Percentiles rank a stretch among this genome's conserved stretches.
Conservation (phyloP, 495 filamentous ascomycete species). For the Neurospora intermedia region DNA sequence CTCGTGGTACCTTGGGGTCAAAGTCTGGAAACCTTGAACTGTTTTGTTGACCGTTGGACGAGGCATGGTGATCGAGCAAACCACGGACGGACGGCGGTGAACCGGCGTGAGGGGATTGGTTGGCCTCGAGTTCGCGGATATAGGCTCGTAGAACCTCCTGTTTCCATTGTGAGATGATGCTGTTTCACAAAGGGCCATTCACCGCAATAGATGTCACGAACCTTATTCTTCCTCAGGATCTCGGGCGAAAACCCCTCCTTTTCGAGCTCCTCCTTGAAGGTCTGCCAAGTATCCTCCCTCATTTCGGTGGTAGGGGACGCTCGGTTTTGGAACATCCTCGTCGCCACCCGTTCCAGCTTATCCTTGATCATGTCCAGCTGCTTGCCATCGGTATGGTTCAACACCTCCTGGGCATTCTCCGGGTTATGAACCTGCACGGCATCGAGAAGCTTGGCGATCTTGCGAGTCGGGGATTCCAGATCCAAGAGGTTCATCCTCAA, state of each 20-base stretch:
- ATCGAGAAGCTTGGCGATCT: slow-evolving; percentile 37
- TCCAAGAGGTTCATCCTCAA: slow-evolving; percentile 27
- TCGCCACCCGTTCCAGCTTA: slow-evolving; percentile 42
- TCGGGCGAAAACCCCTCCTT: slow-evolving; percentile 41
- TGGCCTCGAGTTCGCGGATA: slow-evolving; percentile 41
- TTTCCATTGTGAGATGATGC: slow-evolving; percentile 1
- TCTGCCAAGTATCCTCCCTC: slow-evolving; percentile 41
- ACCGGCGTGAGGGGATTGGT: slow-evolving; percentile 21
- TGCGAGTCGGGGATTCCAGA: slow-evolving; percentile 29
- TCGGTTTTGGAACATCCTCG: slow-evolving; percentile 29
- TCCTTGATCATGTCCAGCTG: slow-evolving; percentile 33
- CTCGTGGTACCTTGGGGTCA: slow-evolving; percentile 3
- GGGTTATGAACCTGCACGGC: slow-evolving; percentile 34
- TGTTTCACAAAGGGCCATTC: neutral
- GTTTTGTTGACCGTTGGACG: slow-evolving; percentile 12
- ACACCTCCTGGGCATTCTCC: slow-evolving; percentile 18
- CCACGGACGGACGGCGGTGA: slow-evolving; percentile 31
- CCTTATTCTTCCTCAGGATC: slow-evolving; percentile 40
- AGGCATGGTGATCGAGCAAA: slow-evolving; percentile 16
- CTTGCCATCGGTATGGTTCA: slow-evolving; percentile 11
- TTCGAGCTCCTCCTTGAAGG: slow-evolving; percentile 42
- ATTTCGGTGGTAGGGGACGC: slow-evolving; percentile 24
- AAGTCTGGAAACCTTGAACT: slow-evolving; percentile 2
- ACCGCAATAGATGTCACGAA: slow-evolving; percentile 10
- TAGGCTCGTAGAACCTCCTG: slow-evolving; percentile 45